Conservation (phyloP, 108 stramenopile species). For the Skeletonema potamos region DNA sequence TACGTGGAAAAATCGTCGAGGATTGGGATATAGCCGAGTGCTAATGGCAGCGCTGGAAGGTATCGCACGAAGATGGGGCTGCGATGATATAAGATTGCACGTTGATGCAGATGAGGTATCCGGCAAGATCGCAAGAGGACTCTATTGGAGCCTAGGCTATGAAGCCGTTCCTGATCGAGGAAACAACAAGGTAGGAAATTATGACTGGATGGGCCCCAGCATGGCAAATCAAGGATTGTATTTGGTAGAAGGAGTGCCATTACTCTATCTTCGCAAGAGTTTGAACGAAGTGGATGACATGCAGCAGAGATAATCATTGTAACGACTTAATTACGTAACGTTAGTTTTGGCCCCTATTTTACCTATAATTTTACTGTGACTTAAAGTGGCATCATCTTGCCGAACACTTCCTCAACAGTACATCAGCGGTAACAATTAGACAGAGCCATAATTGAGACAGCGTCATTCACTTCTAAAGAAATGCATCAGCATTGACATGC, state of each 20-base stretch:
- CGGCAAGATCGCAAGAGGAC: conserved; percentile 48
- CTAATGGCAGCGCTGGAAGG: conserved; percentile 70
- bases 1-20: conserved; percentile 49
- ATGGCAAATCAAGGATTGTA: conserved; percentile 46
- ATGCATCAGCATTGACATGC: not conserved
- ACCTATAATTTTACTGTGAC: not conserved
- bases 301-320: not conserved
- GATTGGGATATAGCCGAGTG: conserved; percentile 58
- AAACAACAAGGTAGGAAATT: conserved; percentile 15
- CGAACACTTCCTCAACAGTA: not conserved
- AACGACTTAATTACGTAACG: too few species aligned
- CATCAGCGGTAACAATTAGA: not conserved
- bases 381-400: not conserved
- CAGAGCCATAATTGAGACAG: not conserved
- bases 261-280: conserved; percentile 43
- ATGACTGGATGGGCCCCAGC: conserved; percentile 50
- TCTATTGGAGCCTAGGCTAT: conserved; percentile 65
- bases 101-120: conserved; percentile 61
- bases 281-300: conserved; percentile 6
- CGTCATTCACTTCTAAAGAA: not conserved
- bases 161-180: conserved; percentile 37
- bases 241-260: conserved; percentile 58
- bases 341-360: not conserved
- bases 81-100: conserved; percentile 57
- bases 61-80: conserved; percentile 61